phyloP scores from a whole-genome alignment of 108 stramenopile genomes.

The Fragilaria crotonensis region DNA sequence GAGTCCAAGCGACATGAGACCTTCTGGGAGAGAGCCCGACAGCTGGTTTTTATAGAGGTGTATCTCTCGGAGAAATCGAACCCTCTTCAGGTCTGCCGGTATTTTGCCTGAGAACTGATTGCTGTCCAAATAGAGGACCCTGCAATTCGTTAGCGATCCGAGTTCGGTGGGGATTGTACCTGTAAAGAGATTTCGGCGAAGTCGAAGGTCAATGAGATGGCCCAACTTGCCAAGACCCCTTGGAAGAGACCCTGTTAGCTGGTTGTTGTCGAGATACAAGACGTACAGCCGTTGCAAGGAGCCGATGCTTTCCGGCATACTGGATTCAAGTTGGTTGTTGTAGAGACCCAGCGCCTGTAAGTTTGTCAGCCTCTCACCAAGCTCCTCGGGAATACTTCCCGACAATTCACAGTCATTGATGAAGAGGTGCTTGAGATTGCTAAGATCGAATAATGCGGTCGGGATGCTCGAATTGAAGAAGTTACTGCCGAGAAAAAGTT shows the following conservation, averaged over 20 bases:
- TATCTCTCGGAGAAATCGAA: background rate
- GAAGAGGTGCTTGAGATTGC: slow-evolving; percentile 22
- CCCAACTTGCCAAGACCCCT: background rate
- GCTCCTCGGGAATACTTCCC: slow-evolving; percentile 44
- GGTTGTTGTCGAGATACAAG: background rate
- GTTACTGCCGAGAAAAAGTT: slow-evolving; percentile 19
- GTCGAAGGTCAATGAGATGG: background rate
- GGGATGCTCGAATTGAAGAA: slow-evolving; percentile 8
- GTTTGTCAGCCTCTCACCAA: slow-evolving; percentile 27
- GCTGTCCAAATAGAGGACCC: slow-evolving; percentile 15
- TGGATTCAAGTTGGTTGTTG: slow-evolving; percentile 47
- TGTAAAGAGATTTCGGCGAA: background rate
- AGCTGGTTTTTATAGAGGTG: slow-evolving; percentile 5
- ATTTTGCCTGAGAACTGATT: slow-evolving; percentile 29
- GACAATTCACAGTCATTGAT: slow-evolving; percentile 32
- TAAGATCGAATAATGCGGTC: slow-evolving; percentile 5
- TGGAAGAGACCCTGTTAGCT: background rate
- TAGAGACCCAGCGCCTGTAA: slow-evolving; percentile 26
- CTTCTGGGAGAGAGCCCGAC: background rate
- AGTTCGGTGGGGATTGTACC: background rate
- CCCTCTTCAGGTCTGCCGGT: background rate
- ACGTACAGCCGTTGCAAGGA: slow-evolving; percentile 21
- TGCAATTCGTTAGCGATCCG: background rate
- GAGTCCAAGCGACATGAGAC: background rate
- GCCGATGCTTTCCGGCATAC: slow-evolving; percentile 40